Percentiles rank a stretch among this genome's conserved stretches.
Evolutionary conservation across 495 filamentous ascomycete species (phyloP).

Genomic region (Jackrogersella minutella): DNA sequence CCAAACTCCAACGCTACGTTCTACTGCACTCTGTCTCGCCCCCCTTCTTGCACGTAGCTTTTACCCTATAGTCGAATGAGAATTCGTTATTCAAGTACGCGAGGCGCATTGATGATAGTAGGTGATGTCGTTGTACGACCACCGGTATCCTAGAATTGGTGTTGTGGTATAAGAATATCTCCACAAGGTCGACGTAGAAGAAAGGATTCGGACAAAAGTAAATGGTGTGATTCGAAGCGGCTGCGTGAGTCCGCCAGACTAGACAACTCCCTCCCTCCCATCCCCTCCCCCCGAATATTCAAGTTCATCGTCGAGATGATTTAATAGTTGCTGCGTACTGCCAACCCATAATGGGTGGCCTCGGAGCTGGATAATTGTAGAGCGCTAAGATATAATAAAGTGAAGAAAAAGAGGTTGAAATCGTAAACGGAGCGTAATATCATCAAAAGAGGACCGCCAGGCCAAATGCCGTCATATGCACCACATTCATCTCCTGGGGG

Average conservation of each 20-base stretch:
- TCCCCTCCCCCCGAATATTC: slow-evolving; percentile 1
- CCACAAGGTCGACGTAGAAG: neutral
- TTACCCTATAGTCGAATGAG: slow-evolving; percentile 10
- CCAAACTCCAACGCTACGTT: slow-evolving; percentile 24
- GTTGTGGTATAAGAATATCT: slow-evolving; percentile 9
- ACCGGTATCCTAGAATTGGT: slow-evolving; percentile 1
- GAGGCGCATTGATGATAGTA: slow-evolving; percentile 6
- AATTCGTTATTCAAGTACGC: slow-evolving; percentile 23
- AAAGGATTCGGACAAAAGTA: neutral
- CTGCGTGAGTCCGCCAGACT: neutral
- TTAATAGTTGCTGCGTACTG: neutral
- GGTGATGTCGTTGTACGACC: slow-evolving; percentile 1
- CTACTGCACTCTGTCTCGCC: neutral
- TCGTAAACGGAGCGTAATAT: slow-evolving; percentile 41
- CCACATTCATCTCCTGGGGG: slow-evolving; percentile 30
- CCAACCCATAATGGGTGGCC: neutral
- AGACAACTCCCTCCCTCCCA: neutral
- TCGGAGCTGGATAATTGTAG: slow-evolving; percentile 4
- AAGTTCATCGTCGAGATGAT: neutral
- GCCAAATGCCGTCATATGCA: slow-evolving; percentile 31
- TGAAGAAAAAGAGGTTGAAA: slow-evolving; percentile 6
- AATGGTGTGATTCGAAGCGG: neutral
- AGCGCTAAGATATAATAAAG: slow-evolving; percentile 25
- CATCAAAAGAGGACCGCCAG: slow-evolving; percentile 35
- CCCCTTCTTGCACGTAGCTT: slow-evolving; percentile 7